These are phyloP conservation scores for Russula sp. DNA, from an alignment of 768 basidiomycete species.

Conservation along the genomic window DNA sequence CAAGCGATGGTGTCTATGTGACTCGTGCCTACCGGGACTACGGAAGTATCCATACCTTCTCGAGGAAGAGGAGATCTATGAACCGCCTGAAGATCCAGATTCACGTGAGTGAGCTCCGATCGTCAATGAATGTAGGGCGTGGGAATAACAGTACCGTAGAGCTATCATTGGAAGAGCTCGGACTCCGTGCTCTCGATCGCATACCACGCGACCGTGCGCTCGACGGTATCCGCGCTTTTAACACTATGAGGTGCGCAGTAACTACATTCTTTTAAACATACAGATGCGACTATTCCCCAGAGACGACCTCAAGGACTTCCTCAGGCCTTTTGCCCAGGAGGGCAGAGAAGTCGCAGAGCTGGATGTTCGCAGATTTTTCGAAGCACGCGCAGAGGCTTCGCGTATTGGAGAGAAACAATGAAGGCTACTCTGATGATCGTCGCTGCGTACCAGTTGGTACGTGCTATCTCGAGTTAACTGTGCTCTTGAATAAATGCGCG, in stretches of 20 bases:
- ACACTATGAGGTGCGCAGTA: constrained; percentile 63
- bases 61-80: constrained; percentile 77
- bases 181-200: constrained; percentile 66
- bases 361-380: constrained; percentile 20
- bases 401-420: constrained; percentile 4
- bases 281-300: constrained; percentile 32
- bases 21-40: constrained; percentile 53
- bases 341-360: constrained; percentile 18
- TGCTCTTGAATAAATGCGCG: not conserved
- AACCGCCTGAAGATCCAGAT: constrained; percentile 83
- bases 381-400: constrained; percentile 3
- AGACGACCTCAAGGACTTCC: constrained; percentile 40
- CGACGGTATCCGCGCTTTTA: constrained; percentile 80
- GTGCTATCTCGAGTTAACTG: not conserved
- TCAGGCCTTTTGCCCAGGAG: constrained; percentile 19
- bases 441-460: not conserved
- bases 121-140: not conserved
- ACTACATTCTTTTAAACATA: not conserved
- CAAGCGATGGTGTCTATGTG: constrained; percentile 74
- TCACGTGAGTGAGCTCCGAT: constrained; percentile 52
- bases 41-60: constrained; percentile 53
- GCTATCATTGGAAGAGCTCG: constrained; percentile 76
- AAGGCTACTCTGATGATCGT: not conserved
- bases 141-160: constrained; percentile 35
- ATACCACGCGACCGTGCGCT: constrained; percentile 77